Base-by-base conservation (phyloP, 2,329 filamentous ascomycete genomes). In the Neonectria neomacrospora region DNA sequence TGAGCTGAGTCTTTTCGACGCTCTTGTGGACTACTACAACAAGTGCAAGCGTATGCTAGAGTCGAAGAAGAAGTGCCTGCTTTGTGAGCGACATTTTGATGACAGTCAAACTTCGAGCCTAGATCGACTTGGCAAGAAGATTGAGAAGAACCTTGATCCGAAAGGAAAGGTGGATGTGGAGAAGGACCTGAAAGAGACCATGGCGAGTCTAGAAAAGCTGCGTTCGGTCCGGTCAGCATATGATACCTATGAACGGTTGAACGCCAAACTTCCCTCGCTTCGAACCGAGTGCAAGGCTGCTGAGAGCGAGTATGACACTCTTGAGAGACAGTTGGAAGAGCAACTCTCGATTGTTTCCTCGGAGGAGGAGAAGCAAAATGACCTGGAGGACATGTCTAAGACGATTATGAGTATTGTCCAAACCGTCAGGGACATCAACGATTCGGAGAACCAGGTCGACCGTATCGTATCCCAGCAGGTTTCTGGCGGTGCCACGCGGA, bases 401-500 rank as follows among this genome's bases (percentile, higher is more conserved):
- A 93, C 91, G 2, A 89, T 97, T 8, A 83, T 87, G 61, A 91
- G 85, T 62, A 96, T 99, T 63, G 80, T 86, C 9, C 91, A 92
- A 75, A 90, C 90, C 45, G 82, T 88, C 67, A 86, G 83, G 64
- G 93, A 97, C 47, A 91, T 95, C 63, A 82, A 83, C 50, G 89
- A 90, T 39, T 88, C 92, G 5, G 87, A 92, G 71, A 80, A 80
- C 41, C 91, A 97, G 75, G 90, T 97, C 53, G 84, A 90, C 59
- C 88, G 91, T 57, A 86, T 97, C 53, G 84, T 88, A 61, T 88
- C 89, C 9, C 93, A 94, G 69, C 91, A 97, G 74, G 88, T 91
- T 72, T 87, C 90, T 62, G 85, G 89, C 14, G 83, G 85, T 26
- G 77, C 84, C 10, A 86, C 87, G 14, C 88, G 92, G 65, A 92